phyloP scores from a whole-genome alignment of 176 grass and related monocot species.

The Avena sativa region DNA sequence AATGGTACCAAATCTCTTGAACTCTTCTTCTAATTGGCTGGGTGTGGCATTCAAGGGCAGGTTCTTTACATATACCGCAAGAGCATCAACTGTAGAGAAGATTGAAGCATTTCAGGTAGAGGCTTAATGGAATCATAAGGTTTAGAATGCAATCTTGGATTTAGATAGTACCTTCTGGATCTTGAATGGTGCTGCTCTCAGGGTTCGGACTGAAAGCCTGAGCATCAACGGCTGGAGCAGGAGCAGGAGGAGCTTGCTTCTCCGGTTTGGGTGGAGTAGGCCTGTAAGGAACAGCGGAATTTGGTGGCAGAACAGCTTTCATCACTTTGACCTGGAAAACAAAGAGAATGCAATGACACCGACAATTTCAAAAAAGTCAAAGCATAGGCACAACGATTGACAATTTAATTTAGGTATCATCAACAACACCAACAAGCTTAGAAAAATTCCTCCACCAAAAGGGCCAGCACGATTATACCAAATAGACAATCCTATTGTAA shows the following conservation, averaged over 20 bases:
- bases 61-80: conserved; percentile 84
- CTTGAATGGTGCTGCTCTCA: conserved; percentile 72
- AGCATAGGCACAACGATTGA: conserved; percentile 12
- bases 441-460: conserved; percentile 15
- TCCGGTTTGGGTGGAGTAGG: conserved; percentile 58
- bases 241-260: conserved; percentile 54
- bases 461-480: background rate
- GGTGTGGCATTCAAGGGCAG: conserved; percentile 74
- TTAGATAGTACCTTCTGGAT: conserved; percentile 71
- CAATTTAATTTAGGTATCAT: background rate
- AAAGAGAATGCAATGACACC: conserved; percentile 43
- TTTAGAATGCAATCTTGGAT: background rate
- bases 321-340: conserved; percentile 89
- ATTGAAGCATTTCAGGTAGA: conserved; percentile 32
- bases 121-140: conserved; percentile 16
- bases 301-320: conserved; percentile 65
- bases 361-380: conserved; percentile 30
- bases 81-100: conserved; percentile 61
- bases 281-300: conserved; percentile 51
- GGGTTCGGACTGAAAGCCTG: conserved; percentile 63
- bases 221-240: conserved; percentile 51
- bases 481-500: background rate
- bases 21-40: conserved; percentile 83
- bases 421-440: conserved; percentile 36
- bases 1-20: conserved; percentile 86